phyloP scores from a whole-genome alignment of 2,329 filamentous ascomycete species.

The Cucurbitaria berberidis region DNA sequence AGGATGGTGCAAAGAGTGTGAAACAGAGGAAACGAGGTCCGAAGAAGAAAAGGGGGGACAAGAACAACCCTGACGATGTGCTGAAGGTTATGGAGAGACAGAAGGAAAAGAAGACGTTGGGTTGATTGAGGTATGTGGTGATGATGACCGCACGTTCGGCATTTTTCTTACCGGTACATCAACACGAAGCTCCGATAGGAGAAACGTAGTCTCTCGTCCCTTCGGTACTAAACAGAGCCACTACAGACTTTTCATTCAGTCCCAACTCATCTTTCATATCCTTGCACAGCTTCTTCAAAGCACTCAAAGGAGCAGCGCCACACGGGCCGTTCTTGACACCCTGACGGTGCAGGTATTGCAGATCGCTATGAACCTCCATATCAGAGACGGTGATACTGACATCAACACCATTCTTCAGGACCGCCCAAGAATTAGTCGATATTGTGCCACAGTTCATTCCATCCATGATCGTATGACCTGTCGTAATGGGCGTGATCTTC shows the following conservation, averaged over 20 bases:
- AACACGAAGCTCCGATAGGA: constrained; percentile 3
- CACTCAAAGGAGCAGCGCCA: constrained; percentile 65
- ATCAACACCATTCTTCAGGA: constrained; percentile 65
- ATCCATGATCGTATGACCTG: constrained; percentile 71
- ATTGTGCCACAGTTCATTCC: constrained; percentile 76
- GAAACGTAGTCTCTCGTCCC: constrained; percentile 50
- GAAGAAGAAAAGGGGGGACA: constrained; percentile 80
- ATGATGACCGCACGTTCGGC: background rate
- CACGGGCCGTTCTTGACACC: constrained; percentile 66
- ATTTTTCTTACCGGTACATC: background rate
- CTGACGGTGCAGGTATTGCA: constrained; percentile 58
- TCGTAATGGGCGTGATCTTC: constrained; percentile 58
- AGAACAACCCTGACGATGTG: constrained; percentile 80
- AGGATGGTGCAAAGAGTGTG: constrained; percentile 53
- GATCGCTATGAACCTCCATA: constrained; percentile 65
- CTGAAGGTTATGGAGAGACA: constrained; percentile 75
- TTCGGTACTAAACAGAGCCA: constrained; percentile 73
- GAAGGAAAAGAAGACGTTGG: constrained; percentile 45
- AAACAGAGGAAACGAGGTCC: constrained; percentile 72
- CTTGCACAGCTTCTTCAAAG: constrained; percentile 58
- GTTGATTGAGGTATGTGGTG: background rate
- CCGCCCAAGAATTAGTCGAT: constrained; percentile 68
- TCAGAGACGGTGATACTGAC: constrained; percentile 67
- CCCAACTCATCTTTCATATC: constrained; percentile 44
- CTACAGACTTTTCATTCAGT: constrained; percentile 58